phyloP scores from a whole-genome alignment of 495 filamentous ascomycete genomes.

The Hypoxylon subgilvum region DNA sequence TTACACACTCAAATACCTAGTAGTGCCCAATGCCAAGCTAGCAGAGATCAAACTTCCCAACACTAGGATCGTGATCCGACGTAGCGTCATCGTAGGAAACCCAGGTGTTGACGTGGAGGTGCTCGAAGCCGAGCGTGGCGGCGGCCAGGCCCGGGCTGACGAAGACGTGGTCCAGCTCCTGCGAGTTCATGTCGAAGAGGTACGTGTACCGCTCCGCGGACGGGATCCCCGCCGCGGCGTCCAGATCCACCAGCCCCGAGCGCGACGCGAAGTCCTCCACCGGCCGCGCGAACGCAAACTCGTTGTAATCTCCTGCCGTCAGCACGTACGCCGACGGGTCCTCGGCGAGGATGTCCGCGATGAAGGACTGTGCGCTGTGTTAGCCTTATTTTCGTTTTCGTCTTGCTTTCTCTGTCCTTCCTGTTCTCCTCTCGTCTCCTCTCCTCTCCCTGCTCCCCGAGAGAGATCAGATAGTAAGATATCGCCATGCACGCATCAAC shows the following conservation, averaged over 20 bases:
- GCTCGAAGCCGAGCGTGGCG: slow-evolving; percentile 55
- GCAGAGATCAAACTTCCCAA: slow-evolving; percentile 63
- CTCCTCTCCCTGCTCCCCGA: too few species aligned
- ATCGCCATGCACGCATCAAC: too few species aligned
- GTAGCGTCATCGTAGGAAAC: slow-evolving; percentile 48
- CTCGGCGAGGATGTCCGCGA: slow-evolving; percentile 49
- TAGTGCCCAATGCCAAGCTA: background rate
- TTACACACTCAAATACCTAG: too few species aligned
- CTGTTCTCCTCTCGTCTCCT: background rate
- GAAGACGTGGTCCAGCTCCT: slow-evolving; percentile 68
- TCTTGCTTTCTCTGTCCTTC: too few species aligned
- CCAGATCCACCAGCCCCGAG: slow-evolving; percentile 59
- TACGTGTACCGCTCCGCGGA: slow-evolving; percentile 65
- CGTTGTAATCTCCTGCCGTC: slow-evolving; percentile 66
- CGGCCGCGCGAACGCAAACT: slow-evolving; percentile 63
- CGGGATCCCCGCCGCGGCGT: slow-evolving; percentile 53
- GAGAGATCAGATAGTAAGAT: too few species aligned
- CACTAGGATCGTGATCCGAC: slow-evolving; percentile 67
- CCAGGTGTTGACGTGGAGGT: slow-evolving; percentile 70
- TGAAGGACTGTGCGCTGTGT: slow-evolving; percentile 35
- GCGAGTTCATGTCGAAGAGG: slow-evolving; percentile 58
- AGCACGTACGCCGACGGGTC: slow-evolving; percentile 55
- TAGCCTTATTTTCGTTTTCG: background rate
- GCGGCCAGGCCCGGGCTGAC: slow-evolving; percentile 51
- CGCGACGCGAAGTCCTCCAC: slow-evolving; percentile 50